Evolutionary conservation across 2,329 filamentous ascomycete species (phyloP), one percentile per base, ranked within the genome.

Genomic region (Ceratocystis destructans): DNA sequence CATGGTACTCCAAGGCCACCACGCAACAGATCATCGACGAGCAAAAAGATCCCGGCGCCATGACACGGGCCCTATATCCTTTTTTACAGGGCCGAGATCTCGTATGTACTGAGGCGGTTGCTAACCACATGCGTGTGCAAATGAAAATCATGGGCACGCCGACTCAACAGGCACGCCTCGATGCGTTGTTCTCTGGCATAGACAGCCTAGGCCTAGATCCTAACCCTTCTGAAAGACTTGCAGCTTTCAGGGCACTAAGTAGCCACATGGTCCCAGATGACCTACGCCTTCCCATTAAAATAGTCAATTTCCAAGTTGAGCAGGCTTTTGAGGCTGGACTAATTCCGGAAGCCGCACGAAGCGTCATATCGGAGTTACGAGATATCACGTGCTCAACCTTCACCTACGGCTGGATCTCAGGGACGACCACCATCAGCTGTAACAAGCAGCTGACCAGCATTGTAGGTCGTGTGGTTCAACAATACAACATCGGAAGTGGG

Each of bases 61-160:
- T 63, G 45, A 22, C 44, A 50, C 61, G 45, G 45, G 61, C 45
- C 8, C 25, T 63, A 8, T 63, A 63, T 45, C 44, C 61, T 10
- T 44, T 12, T n/a, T 28, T 63, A n/a, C 44, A n/a, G 15, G 44
- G 61, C 17, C 61, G 46, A 33, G 41, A 63, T 7, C 17, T 63
- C 44, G 61, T 63, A 8, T 63, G 61, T 22, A 63, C 61, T 7
- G 41, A 63, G 10, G 46, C 20, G 1, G 61, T 63, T 12, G 61
- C 61, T 25, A 33, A 50, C 22, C 61, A 63, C 15, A 63, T 63
- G 61, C 44, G 44, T 63, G 44, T 45, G 15, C 61, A 63, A 41
- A 63, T 63, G 61, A 63, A 63, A 50, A n/a, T 63, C 15, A 63
- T 63, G 45, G 61, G 61, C 25, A 63, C 61, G 12, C 45, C 61